Percentiles rank a stretch among this genome's conserved stretches.
Evolutionary conservation across 345 rosid genomes (phyloP).

Genomic region (Isatis tinctoria): DNA sequence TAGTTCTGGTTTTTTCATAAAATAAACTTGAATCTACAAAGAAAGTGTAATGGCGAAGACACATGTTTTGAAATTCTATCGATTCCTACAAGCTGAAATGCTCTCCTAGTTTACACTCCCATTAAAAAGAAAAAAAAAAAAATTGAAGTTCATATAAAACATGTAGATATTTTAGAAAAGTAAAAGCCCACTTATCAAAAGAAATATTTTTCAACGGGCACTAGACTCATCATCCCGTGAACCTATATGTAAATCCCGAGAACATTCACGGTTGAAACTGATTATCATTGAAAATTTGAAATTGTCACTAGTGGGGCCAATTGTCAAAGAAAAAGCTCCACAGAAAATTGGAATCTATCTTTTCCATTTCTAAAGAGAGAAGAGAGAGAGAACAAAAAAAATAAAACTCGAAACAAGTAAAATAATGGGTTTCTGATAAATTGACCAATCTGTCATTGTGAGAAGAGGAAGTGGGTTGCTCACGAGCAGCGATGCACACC

Average conservation of each 20-base stretch:
- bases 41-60: too few relatives aligned
- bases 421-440: neutral
- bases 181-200: neutral
- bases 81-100: too few relatives aligned
- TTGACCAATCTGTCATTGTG: too few relatives aligned
- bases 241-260: neutral
- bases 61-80: too few relatives aligned
- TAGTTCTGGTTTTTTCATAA: too few relatives aligned
- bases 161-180: too few relatives aligned
- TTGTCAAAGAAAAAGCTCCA: neutral
- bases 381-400: neutral
- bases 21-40: too few relatives aligned
- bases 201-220: neutral
- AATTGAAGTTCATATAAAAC: too few relatives aligned
- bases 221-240: conserved; percentile 19
- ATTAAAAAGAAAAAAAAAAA: too few relatives aligned
- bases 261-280: neutral
- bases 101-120: too few relatives aligned
- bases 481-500: conserved; percentile 16
- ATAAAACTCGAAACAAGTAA: neutral
- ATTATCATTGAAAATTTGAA: conserved; percentile 1
- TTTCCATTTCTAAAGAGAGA: neutral
- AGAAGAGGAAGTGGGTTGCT: conserved; percentile 2
- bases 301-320: conserved; percentile 6
- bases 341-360: neutral